Evolutionary conservation across 2,329 filamentous ascomycete genomes (phyloP).

Genomic region (Sphaceloma murrayae): DNA sequence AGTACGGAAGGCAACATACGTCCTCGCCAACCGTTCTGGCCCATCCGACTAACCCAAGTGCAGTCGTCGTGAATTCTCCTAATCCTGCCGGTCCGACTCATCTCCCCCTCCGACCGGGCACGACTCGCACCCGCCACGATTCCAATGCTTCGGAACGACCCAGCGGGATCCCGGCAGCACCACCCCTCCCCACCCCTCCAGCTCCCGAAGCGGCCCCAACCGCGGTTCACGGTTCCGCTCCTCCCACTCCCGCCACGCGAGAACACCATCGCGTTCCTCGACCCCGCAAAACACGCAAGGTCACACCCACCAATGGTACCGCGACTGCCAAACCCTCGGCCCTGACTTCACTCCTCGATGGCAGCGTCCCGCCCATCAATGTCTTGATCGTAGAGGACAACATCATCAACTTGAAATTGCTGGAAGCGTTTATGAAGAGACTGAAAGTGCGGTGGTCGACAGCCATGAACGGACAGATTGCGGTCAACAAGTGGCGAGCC

Average conservation of each 20-base stretch:
- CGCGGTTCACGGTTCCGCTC: constrained; percentile 23
- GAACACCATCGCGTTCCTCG: constrained; percentile 17
- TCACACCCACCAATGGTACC: constrained; percentile 23
- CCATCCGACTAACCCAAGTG: constrained; percentile 28
- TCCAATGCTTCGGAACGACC: constrained; percentile 36
- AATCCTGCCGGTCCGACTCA: constrained; percentile 36
- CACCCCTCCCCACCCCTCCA: constrained; percentile 49
- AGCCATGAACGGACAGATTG: constrained; percentile 90
- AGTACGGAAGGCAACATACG: constrained; percentile 62
- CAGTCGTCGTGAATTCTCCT: constrained; percentile 20
- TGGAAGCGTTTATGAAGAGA: constrained; percentile 92
- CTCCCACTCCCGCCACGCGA: constrained; percentile 23
- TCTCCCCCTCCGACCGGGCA: constrained; percentile 22
- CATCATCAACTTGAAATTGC: constrained; percentile 86
- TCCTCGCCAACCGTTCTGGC: constrained; percentile 65
- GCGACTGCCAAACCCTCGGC: constrained; percentile 38
- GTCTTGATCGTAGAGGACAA: constrained; percentile 98
- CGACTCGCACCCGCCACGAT: constrained; percentile 30
- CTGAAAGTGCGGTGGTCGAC: constrained; percentile 94
- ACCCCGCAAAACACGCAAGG: constrained; percentile 17
- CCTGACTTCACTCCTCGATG: constrained; percentile 51
- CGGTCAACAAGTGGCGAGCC: constrained; percentile 82
- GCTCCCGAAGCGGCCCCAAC: constrained; percentile 29
- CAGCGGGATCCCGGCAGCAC: constrained; percentile 33
- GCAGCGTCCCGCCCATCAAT: constrained; percentile 86